Evolutionary conservation across 768 basidiomycete species (phyloP), one percentile per base, ranked within the genome.

Genomic region (Boletus subparvulus): DNA sequence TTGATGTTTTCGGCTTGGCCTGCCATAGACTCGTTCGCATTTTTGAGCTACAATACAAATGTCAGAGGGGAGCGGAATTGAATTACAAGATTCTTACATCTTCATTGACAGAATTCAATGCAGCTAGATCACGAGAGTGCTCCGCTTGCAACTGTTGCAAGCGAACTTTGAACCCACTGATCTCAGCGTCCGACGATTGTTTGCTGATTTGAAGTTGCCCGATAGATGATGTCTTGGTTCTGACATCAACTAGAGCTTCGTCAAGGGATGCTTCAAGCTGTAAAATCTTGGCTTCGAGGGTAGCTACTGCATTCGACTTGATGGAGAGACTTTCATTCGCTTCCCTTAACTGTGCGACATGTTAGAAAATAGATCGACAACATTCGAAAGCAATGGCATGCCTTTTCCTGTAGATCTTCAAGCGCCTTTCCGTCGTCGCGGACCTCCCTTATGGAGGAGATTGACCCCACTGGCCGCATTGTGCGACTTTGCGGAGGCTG

Each of bases 361-460:
- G 40, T 47, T 37, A 59, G 48, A 50, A 50, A 26, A 43, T 47
- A n/a, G 40, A 16, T 54, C 45, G 37, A 41, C 26, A 51, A 35
- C 19, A 35, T 45, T 21, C 41, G 6, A 39, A 49, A 41, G 46
- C 9, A 49, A 48, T 21, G 33, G 9, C 72, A 33, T 66, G 82
- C 89, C 80, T 88, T 83, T 47, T 67, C 74, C 67, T 86, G 83
- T 17, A 90, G 65, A 52, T 83, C 86, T 54, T 79, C 78, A 21
- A 84, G 59, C 13, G 71, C 79, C 64, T 82, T 83, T n/a, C 72
- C 75, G 60, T 85, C 84, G 59, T 85, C 86, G 58, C 80, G 83
- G 17, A 86, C 75, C 63, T 90, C 90, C 56, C 78, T 80, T 56
- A 91, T 84, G 10, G 90, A 90, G n/a, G 87, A 80, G 47, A 91